Evolutionary conservation across 257 asterid genomes (phyloP), one percentile per base, ranked within the genome.

Genomic region (Solanum tarapatanum): DNA sequence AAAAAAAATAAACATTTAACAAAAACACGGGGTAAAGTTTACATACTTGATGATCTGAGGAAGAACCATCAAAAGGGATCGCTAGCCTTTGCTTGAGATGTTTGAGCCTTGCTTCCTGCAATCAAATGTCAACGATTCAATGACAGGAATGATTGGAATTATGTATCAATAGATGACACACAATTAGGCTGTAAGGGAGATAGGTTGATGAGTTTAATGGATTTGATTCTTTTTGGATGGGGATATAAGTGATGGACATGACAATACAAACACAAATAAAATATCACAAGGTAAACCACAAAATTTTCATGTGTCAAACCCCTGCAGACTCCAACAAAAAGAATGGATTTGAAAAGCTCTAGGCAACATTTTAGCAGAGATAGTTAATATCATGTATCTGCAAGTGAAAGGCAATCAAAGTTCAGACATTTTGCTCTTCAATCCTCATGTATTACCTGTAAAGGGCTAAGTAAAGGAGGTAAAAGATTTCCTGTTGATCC

Each of bases 21-120:
- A 58, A 48, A 21, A 73, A 8, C 6, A 48, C 16, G 35, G 39
- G 83, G 24, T 14, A 74, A 76, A 45, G 30, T 48, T 80, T 85
- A 84, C 97, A 85, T 93, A 95, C 99, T 91, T 97, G 99, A 93
- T 97, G 98, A 90, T 92, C 96, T 24, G 91, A 88, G 87, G 74
- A 90, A 89, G 93, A 85, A 72, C 99, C 98, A 91, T 97, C 96
- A 90, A 95, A 97, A 85, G 99, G 98, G 86, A 95, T 88, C 3
- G 94, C 90, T 86, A 97, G 89, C 92, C 99, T 91, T 88, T 90
- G 92, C 92, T 94, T 95, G 82, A 97, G 91, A 92, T 93, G 89
- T 86, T 94, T 94, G 86, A 97, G 93, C 92, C 98, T 93, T 28
- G 94, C 98, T 90, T 95, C 99, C 99, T 97, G 77, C 35, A 88